These are phyloP conservation scores for barrel medic (Medicago truncatula) DNA, from an alignment of 306 rosid species.

Conservation along the genomic window MtrunA17r5.0-ANR NC_053042.1:7299501-7300000, in stretches of 20 bases:
- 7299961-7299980: background rate
- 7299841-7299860: no score
- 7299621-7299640: background rate
- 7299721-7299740: no score
- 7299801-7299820: no score
- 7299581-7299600: background rate
- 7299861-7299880: background rate
- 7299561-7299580: background rate
- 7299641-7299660: no score
- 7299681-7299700: no score
- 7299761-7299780: no score
- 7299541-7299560: no score
- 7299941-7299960: background rate
- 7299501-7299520: slow-evolving; percentile 41
- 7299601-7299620: background rate
- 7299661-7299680: no score
- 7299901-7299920: background rate
- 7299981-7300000: background rate
- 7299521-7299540: background rate
- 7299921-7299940: background rate
- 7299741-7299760: no score
- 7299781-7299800: no score
- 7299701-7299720: no score
- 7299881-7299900: background rate
- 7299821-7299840: no score